Conservation (phyloP, 371 early-diverging fungal genomes). For the Rhizopus arrhizus region DNA sequence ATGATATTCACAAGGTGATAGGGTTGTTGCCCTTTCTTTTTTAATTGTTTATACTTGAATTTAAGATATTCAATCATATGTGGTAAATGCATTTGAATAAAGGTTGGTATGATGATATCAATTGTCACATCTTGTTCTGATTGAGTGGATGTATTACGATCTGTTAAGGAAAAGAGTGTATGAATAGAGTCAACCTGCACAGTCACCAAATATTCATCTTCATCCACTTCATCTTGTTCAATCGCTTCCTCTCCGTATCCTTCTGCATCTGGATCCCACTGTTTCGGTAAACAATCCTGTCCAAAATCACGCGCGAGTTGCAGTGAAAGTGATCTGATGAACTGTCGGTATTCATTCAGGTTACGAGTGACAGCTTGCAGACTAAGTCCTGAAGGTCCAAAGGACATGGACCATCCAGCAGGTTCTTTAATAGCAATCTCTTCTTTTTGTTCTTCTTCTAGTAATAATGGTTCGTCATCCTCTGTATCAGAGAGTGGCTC, state of each 20-base stretch:
- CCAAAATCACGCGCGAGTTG: conserved; percentile 39
- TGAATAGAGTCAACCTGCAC: conserved; percentile 34
- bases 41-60: conserved; percentile 9
- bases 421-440: conserved; percentile 8
- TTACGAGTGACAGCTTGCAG: conserved; percentile 39
- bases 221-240: conserved; percentile 30
- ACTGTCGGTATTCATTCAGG: conserved; percentile 33
- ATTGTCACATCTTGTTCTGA: neutral
- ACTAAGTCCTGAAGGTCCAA: conserved; percentile 36
- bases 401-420: conserved; percentile 46
- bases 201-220: conserved; percentile 45
- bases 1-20: conserved; percentile 22
- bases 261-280: conserved; percentile 37
- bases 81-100: conserved; percentile 12
- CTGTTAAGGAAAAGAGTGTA: conserved; percentile 8
- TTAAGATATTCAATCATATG: conserved; percentile 21
- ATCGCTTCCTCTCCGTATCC: conserved; percentile 25
- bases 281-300: conserved; percentile 16
- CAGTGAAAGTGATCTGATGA: conserved; percentile 36
- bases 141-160: neutral
- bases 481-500: neutral
- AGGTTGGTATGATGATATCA: neutral
- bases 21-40: neutral
- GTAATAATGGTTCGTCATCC: neutral
- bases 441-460: neutral